Percentiles rank a stretch among this genome's conserved stretches.
These are phyloP conservation scores for Sugiyamaella marilandica DNA, from an alignment of 805 yeast genomes.

Conservation along the genomic window DNA sequence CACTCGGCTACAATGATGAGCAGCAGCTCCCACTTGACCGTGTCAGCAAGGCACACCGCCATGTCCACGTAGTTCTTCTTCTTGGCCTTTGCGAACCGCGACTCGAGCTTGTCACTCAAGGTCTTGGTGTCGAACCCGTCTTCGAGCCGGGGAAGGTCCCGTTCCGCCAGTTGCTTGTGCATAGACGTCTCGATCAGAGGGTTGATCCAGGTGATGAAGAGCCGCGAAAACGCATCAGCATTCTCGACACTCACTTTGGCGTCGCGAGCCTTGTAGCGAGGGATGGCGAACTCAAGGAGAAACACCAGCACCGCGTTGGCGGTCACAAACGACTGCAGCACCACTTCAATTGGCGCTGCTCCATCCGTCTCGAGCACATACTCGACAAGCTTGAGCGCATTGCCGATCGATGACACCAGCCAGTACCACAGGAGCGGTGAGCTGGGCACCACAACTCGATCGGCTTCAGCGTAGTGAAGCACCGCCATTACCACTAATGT, in stretches of 20 bases:
- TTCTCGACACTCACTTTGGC: slow-evolving; percentile 4
- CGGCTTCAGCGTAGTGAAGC: slow-evolving; percentile 8
- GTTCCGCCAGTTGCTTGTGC: slow-evolving; percentile 19
- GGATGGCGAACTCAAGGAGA: slow-evolving; percentile 1
- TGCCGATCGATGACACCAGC: slow-evolving; percentile 1
- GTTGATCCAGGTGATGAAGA: slow-evolving; percentile 14
- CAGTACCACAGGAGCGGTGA: slow-evolving; percentile 10
- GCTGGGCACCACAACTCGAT: slow-evolving; percentile 1
- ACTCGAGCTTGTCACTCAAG: slow-evolving; percentile 44
- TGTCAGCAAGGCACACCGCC: slow-evolving; percentile 48
- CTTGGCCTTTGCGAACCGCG: slow-evolving; percentile 54
- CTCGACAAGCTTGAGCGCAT: background rate
- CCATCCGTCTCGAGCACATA: background rate
- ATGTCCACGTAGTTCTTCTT: slow-evolving; percentile 26
- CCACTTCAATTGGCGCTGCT: background rate
- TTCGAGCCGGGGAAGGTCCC: slow-evolving; percentile 74
- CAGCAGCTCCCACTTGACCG: slow-evolving; percentile 61
- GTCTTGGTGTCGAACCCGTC: slow-evolving; percentile 45
- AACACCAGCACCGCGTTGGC: background rate
- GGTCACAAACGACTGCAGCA: background rate
- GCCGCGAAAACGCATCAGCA: slow-evolving; percentile 13
- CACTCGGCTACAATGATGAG: slow-evolving; percentile 61
- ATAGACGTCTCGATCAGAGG: slow-evolving; percentile 8
- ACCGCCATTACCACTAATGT: background rate
- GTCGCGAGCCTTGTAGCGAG: background rate